These are phyloP conservation scores for Toxicodendron radicans DNA, from an alignment of 345 rosid genomes.

Conservation along the genomic window DNA sequence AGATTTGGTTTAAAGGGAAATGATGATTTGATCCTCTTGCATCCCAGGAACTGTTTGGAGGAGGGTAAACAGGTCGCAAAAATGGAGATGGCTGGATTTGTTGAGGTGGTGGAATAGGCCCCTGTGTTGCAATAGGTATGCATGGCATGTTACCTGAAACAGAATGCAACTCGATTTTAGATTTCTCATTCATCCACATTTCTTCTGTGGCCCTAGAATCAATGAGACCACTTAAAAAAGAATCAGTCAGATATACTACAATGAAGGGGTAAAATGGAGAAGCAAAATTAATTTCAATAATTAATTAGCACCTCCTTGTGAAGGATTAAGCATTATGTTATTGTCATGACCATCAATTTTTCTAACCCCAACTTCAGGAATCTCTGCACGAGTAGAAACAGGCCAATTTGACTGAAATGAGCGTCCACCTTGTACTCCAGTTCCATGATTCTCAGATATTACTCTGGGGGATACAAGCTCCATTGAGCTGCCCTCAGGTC, in stretches of 20 bases:
- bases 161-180: slow-evolving; percentile 39
- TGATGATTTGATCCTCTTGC: slow-evolving; percentile 58
- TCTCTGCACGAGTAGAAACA: slow-evolving; percentile 39
- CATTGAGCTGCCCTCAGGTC: slow-evolving; percentile 58
- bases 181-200: slow-evolving; percentile 39
- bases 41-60: slow-evolving; percentile 81
- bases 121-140: slow-evolving; percentile 52
- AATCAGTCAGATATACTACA: slow-evolving; percentile 18
- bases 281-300: slow-evolving; percentile 3
- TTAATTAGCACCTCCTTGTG: slow-evolving; percentile 50
- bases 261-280: not conserved
- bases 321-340: slow-evolving; percentile 31
- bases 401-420: slow-evolving; percentile 58
- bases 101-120: slow-evolving; percentile 64
- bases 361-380: slow-evolving; percentile 37
- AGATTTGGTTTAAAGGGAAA: slow-evolving; percentile 48
- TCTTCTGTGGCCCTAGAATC: slow-evolving; percentile 37
- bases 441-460: slow-evolving; percentile 49
- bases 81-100: slow-evolving; percentile 70
- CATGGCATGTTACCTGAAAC: slow-evolving; percentile 59
- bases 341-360: slow-evolving; percentile 28
- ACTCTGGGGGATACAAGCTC: slow-evolving; percentile 71
- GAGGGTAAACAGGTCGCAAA: slow-evolving; percentile 61
- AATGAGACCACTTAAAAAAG: slow-evolving; percentile 36
- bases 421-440: slow-evolving; percentile 43